Evolutionary conservation across 2,329 filamentous ascomycete genomes (phyloP), one percentile per base, ranked within the genome.

Genomic region (Ophiostoma ulmi): DNA sequence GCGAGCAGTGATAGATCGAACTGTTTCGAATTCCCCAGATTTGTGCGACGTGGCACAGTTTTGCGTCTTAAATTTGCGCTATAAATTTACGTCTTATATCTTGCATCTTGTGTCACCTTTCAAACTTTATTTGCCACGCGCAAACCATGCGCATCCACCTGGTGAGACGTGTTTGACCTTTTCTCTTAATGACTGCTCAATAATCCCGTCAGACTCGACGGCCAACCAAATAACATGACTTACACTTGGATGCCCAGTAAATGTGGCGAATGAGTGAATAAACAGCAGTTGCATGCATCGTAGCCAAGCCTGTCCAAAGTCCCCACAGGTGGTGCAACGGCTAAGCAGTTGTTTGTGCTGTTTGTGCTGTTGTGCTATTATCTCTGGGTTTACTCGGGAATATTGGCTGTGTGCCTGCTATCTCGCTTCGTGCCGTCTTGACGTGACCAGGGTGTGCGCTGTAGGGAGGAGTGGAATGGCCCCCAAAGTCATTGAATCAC

Each of bases 211-310:
- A 8, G 44, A 26, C 31, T 20, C 11, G 22, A 26, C 22, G 52
- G 52, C 52, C 52, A 58, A 58, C 52, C 52, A 58, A 26, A 26
- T 58, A 26, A 58, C 52, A 58, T 10, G 52, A 26, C 52, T 58
- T 58, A 58, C 52, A 58, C 52, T 11, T 58, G 2, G 14, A 13
- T 58, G 22, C 52, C 52, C 52, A 58, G 52, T 22, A 26, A 58
- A 58, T 13, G 52, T 58, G 22, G 52, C 52, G 52, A 58, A 26
- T 58, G 52, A 26, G 52, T 26, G 22, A 58, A 14, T 58, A 8
- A 7, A 22, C 8, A 58, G n/a, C n/a, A 58, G 52, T 22, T 13
- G n/a, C 52, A 58, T 26, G 52, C 52, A 26, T 22, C 22, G 11
- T 26, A 48, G 38, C 38, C 38, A 39, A 8, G 38, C 13, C 44